Percentiles rank a stretch among this genome's conserved stretches.
Conservation (phyloP, 2,329 filamentous ascomycete species). For the Nemania sp. region DNA sequence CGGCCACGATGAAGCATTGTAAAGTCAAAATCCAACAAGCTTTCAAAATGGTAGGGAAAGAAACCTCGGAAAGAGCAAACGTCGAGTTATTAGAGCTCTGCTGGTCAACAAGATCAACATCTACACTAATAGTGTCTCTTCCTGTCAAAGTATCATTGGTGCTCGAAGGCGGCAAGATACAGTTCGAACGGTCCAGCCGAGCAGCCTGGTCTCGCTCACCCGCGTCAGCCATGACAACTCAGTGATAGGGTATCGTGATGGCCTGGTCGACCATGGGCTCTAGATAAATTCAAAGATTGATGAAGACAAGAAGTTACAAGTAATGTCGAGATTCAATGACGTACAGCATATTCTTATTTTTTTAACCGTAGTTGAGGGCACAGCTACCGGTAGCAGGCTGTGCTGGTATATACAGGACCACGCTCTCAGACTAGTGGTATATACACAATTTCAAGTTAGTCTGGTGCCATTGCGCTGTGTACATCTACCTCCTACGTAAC, state of each 20-base stretch:
- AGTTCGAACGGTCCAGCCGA: slow-evolving; percentile 24
- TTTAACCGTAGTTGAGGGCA: too few relatives aligned
- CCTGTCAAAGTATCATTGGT: slow-evolving; percentile 1
- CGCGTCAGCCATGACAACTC: slow-evolving; percentile 8
- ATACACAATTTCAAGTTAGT: too few relatives aligned
- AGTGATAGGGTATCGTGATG: too few relatives aligned
- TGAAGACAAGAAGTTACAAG: not conserved
- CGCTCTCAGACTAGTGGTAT: not conserved
- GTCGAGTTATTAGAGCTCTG: slow-evolving; percentile 3
- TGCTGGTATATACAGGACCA: not conserved
- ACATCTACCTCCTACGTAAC: too few relatives aligned
- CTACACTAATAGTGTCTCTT: slow-evolving; percentile 17
- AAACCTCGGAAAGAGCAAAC: not conserved
- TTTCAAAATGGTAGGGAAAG: slow-evolving; percentile 18
- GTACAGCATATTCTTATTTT: too few relatives aligned
- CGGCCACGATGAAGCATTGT: slow-evolving; percentile 27
- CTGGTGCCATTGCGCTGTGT: too few relatives aligned
- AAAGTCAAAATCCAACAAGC: slow-evolving; percentile 25
- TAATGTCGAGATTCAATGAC: slow-evolving; percentile 1
- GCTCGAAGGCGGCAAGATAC: slow-evolving; percentile 19
- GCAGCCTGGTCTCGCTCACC: slow-evolving; percentile 15
- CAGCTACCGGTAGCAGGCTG: too few relatives aligned
- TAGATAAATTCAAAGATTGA: not conserved
- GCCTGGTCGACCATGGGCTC: too few relatives aligned
- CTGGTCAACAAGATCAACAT: slow-evolving; percentile 13